Conservation (phyloP, 1,284 basidiomycete species). For the Pterulicium gracile region DNA sequence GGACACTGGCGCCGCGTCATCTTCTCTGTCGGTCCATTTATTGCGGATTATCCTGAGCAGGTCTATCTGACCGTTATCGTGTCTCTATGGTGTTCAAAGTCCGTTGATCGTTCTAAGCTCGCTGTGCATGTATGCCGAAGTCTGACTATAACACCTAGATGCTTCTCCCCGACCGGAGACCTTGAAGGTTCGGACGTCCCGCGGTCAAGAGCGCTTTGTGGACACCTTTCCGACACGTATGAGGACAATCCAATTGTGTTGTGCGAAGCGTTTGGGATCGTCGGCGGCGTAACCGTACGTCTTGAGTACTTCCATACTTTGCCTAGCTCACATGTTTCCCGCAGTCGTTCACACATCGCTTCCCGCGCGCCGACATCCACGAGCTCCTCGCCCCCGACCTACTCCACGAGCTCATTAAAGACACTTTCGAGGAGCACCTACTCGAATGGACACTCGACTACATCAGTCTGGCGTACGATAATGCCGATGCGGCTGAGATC, state of each 20-base stretch:
- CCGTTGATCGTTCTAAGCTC: too few species aligned
- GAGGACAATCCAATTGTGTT: constrained; percentile 13
- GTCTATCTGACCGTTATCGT: constrained; percentile 18
- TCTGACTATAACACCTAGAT: constrained; percentile 14
- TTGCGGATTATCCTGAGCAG: constrained; percentile 27
- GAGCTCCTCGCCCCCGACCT: too few species aligned
- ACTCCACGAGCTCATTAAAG: too few species aligned
- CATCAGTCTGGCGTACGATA: constrained; percentile 11
- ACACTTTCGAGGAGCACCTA: constrained; percentile 27
- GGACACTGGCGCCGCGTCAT: constrained; percentile 18
- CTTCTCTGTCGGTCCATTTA: constrained; percentile 22
- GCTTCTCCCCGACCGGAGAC: constrained; percentile 13
- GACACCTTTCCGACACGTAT: constrained; percentile 14
- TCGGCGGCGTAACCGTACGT: constrained; percentile 16
- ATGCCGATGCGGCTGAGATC: constrained; percentile 12
- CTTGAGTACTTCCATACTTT: too few species aligned
- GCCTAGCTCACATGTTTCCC: too few species aligned
- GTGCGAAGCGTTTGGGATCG: constrained; percentile 22
- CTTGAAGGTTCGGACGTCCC: constrained; percentile 13
- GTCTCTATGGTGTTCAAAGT: constrained; percentile 23
- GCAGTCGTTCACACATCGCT: too few species aligned
- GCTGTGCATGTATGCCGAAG: too few species aligned
- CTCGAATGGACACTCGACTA: constrained; percentile 24
- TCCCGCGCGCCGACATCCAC: too few species aligned
- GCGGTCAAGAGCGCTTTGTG: constrained; percentile 2